Evolutionary conservation across 2,329 filamentous ascomycete genomes (phyloP).

Genomic region (Fusarium zealandicum): DNA sequence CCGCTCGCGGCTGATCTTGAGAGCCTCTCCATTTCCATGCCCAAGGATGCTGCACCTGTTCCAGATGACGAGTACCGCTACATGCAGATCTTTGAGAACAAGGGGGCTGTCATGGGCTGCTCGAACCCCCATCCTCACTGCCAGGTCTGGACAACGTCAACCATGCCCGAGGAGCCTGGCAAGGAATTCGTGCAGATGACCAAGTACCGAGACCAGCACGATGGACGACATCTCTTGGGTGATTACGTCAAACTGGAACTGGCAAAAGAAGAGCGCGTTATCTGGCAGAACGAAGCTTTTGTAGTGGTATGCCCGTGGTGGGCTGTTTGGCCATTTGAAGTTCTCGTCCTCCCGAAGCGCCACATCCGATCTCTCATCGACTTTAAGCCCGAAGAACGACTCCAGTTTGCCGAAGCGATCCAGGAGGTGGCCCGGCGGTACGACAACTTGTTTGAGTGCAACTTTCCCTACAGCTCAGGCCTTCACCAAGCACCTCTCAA

Average conservation of each 20-base stretch:
- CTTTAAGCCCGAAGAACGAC: slow-evolving; percentile 73
- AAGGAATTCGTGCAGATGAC: slow-evolving; percentile 80
- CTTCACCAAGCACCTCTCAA: slow-evolving; percentile 93
- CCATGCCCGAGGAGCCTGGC: slow-evolving; percentile 85
- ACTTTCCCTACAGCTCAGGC: slow-evolving; percentile 96
- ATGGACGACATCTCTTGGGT: slow-evolving; percentile 76
- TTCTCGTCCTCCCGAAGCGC: slow-evolving; percentile 83
- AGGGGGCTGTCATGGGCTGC: slow-evolving; percentile 96
- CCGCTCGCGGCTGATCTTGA: slow-evolving; percentile 60
- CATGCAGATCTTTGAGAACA: slow-evolving; percentile 99
- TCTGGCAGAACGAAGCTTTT: slow-evolving; percentile 87
- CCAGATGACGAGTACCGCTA: slow-evolving; percentile 85
- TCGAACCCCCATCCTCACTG: slow-evolving; percentile 98
- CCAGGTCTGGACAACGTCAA: slow-evolving; percentile 94
- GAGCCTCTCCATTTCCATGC: slow-evolving; percentile 50
- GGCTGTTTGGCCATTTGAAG: slow-evolving; percentile 97
- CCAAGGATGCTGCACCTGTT: slow-evolving; percentile 45
- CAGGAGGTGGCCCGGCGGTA: slow-evolving; percentile 90
- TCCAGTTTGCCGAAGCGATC: slow-evolving; percentile 80
- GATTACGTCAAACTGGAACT: slow-evolving; percentile 89
- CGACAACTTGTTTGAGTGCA: slow-evolving; percentile 96
- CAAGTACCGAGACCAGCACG: slow-evolving; percentile 77
- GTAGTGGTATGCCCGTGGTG: slow-evolving; percentile 95
- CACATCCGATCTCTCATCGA: slow-evolving; percentile 89
- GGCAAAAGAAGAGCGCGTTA: slow-evolving; percentile 81